These are phyloP conservation scores for Eudorina sp. DNA, from an alignment of 139 green algal genomes.

Conservation along the genomic window DNA sequence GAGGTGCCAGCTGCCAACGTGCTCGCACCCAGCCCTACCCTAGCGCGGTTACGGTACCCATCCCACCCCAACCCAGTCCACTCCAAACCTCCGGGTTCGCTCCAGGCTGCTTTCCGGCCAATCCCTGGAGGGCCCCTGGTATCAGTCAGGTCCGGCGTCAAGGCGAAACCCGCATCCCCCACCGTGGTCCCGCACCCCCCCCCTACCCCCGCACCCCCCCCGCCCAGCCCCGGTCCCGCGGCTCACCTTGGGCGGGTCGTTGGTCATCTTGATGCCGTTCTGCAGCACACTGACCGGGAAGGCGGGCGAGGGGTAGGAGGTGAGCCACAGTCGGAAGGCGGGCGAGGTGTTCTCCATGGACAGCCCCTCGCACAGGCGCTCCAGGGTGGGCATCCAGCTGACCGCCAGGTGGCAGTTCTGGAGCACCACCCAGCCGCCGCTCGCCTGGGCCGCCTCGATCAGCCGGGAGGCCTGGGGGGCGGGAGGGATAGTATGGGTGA, in stretches of 20 bases:
- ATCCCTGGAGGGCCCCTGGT: no score
- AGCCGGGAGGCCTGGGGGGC: slow-evolving; percentile 67
- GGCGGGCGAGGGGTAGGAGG: slow-evolving; percentile 71
- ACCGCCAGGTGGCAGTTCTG: slow-evolving; percentile 84
- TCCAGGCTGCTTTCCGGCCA: no score
- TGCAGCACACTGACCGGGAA: slow-evolving; percentile 85
- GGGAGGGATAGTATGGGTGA: neutral
- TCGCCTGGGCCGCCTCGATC: slow-evolving; percentile 66
- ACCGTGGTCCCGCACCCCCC: neutral
- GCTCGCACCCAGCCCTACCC: no score
- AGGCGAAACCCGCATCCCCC: no score
- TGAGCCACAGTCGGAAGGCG: slow-evolving; percentile 71
- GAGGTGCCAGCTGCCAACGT: no score
- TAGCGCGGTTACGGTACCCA: no score
- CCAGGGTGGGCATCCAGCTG: slow-evolving; percentile 77
- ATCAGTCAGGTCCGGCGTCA: no score
- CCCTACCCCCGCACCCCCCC: neutral
- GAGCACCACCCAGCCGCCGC: slow-evolving; percentile 84
- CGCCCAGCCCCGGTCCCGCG: neutral
- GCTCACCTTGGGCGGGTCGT: slow-evolving; percentile 78
- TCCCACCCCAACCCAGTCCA: no score
- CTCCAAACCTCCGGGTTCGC: no score
- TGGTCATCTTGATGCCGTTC: slow-evolving; percentile 87
- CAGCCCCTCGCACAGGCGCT: slow-evolving; percentile 70
- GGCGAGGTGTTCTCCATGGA: slow-evolving; percentile 60